Base-by-base conservation (phyloP, 2,329 filamentous ascomycete species). In the Neurospora sp. region DNA sequence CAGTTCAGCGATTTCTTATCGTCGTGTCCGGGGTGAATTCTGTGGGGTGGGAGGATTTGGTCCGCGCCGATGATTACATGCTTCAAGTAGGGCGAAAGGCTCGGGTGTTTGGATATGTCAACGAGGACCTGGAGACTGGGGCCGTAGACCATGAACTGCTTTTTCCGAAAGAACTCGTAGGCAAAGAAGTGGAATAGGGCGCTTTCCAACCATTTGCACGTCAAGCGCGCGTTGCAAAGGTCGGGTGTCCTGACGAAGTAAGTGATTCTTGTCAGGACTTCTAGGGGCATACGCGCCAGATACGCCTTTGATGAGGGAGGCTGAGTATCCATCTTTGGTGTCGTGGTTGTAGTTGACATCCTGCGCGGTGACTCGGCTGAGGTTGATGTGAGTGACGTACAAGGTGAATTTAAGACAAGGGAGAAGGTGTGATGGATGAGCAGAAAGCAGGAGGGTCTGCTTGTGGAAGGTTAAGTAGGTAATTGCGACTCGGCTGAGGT, bases 131-230 rank as follows among this genome's bases (percentile, higher is more conserved):
- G 81, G 10, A 90, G 79, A 74, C 88, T 90, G 73, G 82, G 78
- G 40, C 85, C 80, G 1, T 84, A 84, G 69, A 90, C 75, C 85
- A 89, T 88, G 78, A 91, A 91, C 75, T 91, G 88, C 74, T 85
- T 87, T 77, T 87, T 88, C 67, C 80, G 82, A 78, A 92, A 91
- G 81, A 89, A 91, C 72, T 90, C 88, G 33, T 80, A 80, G 37
- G 84, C 81, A 73, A 91, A 91, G 40, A 81, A 81, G 67, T 83
- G 80, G 77, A 87, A 86, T 12, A 90, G 79, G 1, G 81, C 79
- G 23, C 78, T 78, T 75, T 91, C 88, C 12, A 88, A 75, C 19
- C 80, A 77, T 69, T 83, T 86, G 79, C 87, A 89, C 2, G 82
- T 82, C 17, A 83, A 78, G 6, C 89, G 87, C 8, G 91, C 76